Percentiles rank a stretch among this genome's conserved stretches.
Conservation (phyloP, 2,329 filamentous ascomycete species). For the Phaeophleospora eucalypticola region DNA sequence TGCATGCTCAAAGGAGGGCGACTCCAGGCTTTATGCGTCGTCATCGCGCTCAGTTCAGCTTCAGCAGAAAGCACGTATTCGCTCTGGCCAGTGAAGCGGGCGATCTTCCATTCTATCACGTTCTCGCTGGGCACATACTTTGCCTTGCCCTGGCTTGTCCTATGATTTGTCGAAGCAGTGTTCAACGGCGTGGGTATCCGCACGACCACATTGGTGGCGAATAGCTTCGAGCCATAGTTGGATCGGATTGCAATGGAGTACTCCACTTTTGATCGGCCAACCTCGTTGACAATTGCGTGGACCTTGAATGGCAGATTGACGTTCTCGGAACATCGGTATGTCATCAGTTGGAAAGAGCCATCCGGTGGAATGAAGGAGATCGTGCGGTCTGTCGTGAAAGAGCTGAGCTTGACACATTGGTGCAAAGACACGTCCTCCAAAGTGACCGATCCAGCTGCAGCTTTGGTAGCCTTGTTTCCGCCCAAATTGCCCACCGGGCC, state of each 20-base stretch:
- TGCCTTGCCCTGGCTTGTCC: slow-evolving; percentile 91
- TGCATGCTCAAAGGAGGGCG: slow-evolving; percentile 85
- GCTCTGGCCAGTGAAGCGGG: slow-evolving; percentile 95
- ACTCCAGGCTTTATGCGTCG: slow-evolving; percentile 95
- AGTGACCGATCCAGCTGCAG: slow-evolving; percentile 90
- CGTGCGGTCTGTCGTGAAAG: slow-evolving; percentile 93
- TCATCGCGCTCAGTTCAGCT: slow-evolving; percentile 91
- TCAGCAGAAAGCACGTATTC: slow-evolving; percentile 95
- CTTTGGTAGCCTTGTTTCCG: slow-evolving; percentile 86
- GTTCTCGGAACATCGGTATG: slow-evolving; percentile 95
- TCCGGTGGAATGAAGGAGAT: slow-evolving; percentile 97
- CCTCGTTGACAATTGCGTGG: slow-evolving; percentile 95
- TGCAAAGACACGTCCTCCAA: slow-evolving; percentile 98
- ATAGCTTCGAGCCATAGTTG: slow-evolving; percentile 93
- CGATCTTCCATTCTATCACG: slow-evolving; percentile 98
- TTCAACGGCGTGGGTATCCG: slow-evolving; percentile 94
- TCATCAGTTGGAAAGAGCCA: slow-evolving; percentile 97
- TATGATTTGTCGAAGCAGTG: slow-evolving; percentile 87
- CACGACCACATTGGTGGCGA: slow-evolving; percentile 92
- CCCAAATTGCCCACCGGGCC: slow-evolving; percentile 72
- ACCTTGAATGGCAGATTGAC: slow-evolving; percentile 99
- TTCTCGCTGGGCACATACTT: slow-evolving; percentile 99
- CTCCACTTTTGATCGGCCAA: slow-evolving; percentile 95
- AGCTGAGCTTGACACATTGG: slow-evolving; percentile 95
- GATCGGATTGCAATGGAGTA: slow-evolving; percentile 97